Base-by-base conservation (phyloP, 345 rosid species). In the Clausena lansium region DNA sequence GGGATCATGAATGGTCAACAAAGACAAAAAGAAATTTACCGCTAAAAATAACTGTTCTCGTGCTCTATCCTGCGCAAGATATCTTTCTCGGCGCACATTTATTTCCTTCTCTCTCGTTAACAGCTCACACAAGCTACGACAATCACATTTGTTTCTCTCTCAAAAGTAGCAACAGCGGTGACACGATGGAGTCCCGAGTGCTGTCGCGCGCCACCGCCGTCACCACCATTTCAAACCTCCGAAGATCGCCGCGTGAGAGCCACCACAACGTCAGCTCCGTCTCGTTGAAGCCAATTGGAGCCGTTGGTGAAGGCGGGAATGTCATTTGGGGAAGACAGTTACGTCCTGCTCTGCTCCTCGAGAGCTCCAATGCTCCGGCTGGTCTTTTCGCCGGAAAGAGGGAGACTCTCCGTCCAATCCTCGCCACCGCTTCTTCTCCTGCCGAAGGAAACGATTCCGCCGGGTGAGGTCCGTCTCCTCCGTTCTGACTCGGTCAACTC, bases 381-480 rank as follows among this genome's bases (percentile, higher is more conserved):
- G 35, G 9, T 54, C 17, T 54, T 47, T 71, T 83, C 45, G 7
- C 73, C 63, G 65, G 54, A 10, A 89, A 75, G 66, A 84, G 87
- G 70, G 92, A 88, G 70, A 81, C 76, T 67, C 89, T 88, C 79
- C 79, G 81, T 61, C 95, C 90, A 35, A 73, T 72, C 32, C 81
- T 79, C 32, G 93, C 97, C 68, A 91, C 95, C 25, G 83, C 97
- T 24, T 91, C 95, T 2, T 85, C 92, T 24, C 87, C 94, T 11
- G 93, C 96, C 35, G 96, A 86, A 75, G 93, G 97, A 66, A 86
- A 94, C 76, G 97, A 93, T 89, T 90, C 98, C 90, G 83, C 90
- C 82, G 97, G 98, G 98, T 95, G 97, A 95, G 98, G 91, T 90
- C 87, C 87, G 94, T 91, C 82, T 82, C 88, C 88, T 86, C 84